Evolutionary conservation across 805 yeast genomes (phyloP).

Genomic region (Blastobotrys chiropterorum): DNA sequence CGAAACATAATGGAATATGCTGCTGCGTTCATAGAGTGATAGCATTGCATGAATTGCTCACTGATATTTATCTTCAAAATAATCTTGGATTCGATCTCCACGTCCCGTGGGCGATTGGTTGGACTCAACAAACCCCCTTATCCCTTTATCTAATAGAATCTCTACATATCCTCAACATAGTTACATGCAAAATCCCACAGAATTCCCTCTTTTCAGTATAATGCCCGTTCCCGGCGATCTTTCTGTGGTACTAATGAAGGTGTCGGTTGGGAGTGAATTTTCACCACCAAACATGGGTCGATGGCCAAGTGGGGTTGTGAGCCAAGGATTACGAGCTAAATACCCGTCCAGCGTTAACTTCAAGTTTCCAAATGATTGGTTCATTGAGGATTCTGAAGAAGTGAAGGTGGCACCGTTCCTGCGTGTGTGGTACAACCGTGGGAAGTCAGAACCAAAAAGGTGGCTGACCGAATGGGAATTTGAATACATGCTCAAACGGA

Average conservation of each 20-base stretch:
- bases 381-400: neutral
- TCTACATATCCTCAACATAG: too few relatives aligned
- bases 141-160: too few relatives aligned
- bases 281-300: neutral
- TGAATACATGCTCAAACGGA: neutral
- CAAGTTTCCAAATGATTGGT: neutral
- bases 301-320: neutral
- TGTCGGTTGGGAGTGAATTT: neutral
- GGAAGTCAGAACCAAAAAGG: neutral
- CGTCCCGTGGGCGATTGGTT: too few relatives aligned
- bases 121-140: too few relatives aligned
- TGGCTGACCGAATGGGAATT: neutral
- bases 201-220: too few relatives aligned
- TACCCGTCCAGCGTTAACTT: neutral
- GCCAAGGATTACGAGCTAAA: neutral
- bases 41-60: too few relatives aligned
- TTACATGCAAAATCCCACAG: too few relatives aligned
- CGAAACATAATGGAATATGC: too few relatives aligned
- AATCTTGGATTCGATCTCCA: too few relatives aligned
- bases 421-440: neutral
- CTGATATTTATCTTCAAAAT: too few relatives aligned
- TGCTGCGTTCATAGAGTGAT: too few relatives aligned
- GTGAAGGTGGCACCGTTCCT: neutral
- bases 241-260: too few relatives aligned
- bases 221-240: neutral